Conservation (phyloP, 1,284 basidiomycete species). For the Hypsizygus ulmarius region DNA sequence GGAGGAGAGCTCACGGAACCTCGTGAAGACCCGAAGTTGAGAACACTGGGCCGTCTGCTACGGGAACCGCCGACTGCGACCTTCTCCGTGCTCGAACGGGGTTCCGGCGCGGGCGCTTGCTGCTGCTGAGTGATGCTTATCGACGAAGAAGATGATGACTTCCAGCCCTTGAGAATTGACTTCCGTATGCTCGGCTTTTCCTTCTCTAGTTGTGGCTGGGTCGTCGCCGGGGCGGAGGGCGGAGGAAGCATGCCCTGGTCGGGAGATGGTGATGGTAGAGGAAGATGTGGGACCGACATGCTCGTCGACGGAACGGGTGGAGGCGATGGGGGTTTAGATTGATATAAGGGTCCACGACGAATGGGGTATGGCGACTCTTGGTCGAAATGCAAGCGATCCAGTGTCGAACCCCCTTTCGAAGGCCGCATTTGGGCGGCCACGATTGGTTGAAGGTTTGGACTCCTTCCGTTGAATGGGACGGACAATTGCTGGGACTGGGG, state of each 20-base stretch:
- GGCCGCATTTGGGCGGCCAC: slow-evolving; percentile 35
- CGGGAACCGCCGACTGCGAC: slow-evolving; percentile 20
- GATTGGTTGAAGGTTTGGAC: slow-evolving; percentile 30
- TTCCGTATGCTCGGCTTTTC: slow-evolving; percentile 51
- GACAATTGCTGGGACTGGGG: slow-evolving; percentile 13
- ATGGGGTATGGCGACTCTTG: slow-evolving; percentile 65
- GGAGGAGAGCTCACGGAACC: slow-evolving; percentile 28
- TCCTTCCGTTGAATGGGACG: slow-evolving; percentile 15
- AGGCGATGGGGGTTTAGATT: slow-evolving; percentile 29
- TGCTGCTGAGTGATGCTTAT: slow-evolving; percentile 11
- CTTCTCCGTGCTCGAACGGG: slow-evolving; percentile 31
- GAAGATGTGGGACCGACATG: slow-evolving; percentile 12
- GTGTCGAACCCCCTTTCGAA: slow-evolving; percentile 25
- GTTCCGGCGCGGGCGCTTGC: slow-evolving; percentile 13
- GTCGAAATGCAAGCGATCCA: slow-evolving; percentile 57
- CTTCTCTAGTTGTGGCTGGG: slow-evolving; percentile 7
- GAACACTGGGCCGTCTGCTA: slow-evolving; percentile 33
- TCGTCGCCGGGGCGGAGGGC: background rate
- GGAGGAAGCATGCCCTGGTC: slow-evolving; percentile 4
- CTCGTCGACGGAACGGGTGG: slow-evolving; percentile 23
- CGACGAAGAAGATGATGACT: slow-evolving; percentile 22
- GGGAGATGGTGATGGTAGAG: slow-evolving; percentile 6
- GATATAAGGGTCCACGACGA: slow-evolving; percentile 28
- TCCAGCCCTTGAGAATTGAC: slow-evolving; percentile 66
- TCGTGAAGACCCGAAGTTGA: slow-evolving; percentile 32